These are phyloP conservation scores for Xylaria sp. DNA, from an alignment of 495 filamentous ascomycete species.

Conservation along the genomic window DNA sequence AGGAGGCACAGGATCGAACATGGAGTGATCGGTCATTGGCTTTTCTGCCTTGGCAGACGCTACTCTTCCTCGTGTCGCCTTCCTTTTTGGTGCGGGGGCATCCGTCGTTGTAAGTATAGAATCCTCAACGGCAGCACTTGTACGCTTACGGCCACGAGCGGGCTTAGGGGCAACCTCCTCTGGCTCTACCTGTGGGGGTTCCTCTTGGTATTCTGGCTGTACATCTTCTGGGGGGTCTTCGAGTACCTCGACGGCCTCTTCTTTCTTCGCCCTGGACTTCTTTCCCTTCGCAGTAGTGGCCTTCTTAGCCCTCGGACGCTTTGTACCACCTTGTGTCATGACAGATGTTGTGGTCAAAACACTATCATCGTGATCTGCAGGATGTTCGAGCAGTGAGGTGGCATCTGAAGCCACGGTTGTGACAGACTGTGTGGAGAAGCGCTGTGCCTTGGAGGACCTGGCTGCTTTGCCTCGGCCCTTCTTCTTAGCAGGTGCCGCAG, in stretches of 20 bases:
- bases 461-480: constrained; percentile 60
- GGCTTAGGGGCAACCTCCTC: constrained; percentile 47
- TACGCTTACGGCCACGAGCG: constrained; percentile 67
- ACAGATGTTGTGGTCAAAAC: constrained; percentile 67
- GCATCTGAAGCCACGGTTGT: constrained; percentile 61
- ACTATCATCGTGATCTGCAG: constrained; percentile 69
- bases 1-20: constrained; percentile 51
- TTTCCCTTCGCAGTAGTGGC: constrained; percentile 49
- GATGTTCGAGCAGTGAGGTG: constrained; percentile 40
- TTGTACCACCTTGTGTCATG: constrained; percentile 60
- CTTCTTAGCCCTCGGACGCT: constrained; percentile 60
- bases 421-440: constrained; percentile 73
- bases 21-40: constrained; percentile 44
- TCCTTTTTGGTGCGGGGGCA: constrained; percentile 69
- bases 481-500: constrained; percentile 46
- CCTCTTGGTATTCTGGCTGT: constrained; percentile 36
- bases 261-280: constrained; percentile 66
- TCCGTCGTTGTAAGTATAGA: constrained; percentile 48
- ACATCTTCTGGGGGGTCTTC: constrained; percentile 43
- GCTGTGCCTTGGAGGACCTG: constrained; percentile 71
- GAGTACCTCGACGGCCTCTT: constrained; percentile 61
- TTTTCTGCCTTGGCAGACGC: constrained; percentile 39
- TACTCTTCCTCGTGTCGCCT: constrained; percentile 60
- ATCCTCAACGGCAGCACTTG: constrained; percentile 66
- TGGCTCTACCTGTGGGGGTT: constrained; percentile 23